These are phyloP conservation scores for Calonectria hongkongensis DNA, from an alignment of 2,329 filamentous ascomycete genomes.

Conservation along the genomic window DNA sequence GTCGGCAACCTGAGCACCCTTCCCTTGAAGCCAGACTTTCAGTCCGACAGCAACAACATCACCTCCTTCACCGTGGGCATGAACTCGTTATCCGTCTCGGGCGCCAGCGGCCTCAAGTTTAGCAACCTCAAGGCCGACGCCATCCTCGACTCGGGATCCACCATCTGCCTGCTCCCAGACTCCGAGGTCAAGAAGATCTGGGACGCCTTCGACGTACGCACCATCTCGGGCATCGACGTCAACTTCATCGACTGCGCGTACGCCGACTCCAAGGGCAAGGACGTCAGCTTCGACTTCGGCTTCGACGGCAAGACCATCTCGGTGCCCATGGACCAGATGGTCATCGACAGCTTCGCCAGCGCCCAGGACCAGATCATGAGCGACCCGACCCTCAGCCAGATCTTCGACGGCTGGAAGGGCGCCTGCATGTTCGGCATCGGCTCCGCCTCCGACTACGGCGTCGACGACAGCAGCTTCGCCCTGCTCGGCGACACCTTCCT, in stretches of 20 bases:
- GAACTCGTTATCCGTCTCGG: conserved; percentile 62
- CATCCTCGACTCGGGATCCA: conserved; percentile 84
- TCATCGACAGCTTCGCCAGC: conserved; percentile 65
- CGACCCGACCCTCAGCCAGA: conserved; percentile 57
- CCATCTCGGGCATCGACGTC: conserved; percentile 63
- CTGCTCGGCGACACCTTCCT: conserved; percentile 77
- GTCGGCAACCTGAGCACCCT: conserved; percentile 67
- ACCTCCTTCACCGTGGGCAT: conserved; percentile 61
- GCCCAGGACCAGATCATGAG: conserved; percentile 64
- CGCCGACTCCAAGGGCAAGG: conserved; percentile 64
- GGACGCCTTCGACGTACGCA: conserved; percentile 71
- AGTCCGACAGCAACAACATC: conserved; percentile 64
- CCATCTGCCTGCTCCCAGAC: conserved; percentile 80
- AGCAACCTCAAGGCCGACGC: conserved; percentile 69
- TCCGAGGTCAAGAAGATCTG: conserved; percentile 72
- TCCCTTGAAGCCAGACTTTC: conserved; percentile 68
- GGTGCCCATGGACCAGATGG: conserved; percentile 72
- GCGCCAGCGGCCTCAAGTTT: conserved; percentile 57
- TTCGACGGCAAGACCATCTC: conserved; percentile 69
- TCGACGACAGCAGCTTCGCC: conserved; percentile 57
- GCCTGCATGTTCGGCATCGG: conserved; percentile 75
- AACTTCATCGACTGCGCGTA: conserved; percentile 72
- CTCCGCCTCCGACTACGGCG: conserved; percentile 60
- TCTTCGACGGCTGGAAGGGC: conserved; percentile 62
- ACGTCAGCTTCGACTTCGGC: conserved; percentile 70